Base-by-base conservation (phyloP, 2,329 filamentous ascomycete species). In the Atkinsonella hypoxylon region DNA sequence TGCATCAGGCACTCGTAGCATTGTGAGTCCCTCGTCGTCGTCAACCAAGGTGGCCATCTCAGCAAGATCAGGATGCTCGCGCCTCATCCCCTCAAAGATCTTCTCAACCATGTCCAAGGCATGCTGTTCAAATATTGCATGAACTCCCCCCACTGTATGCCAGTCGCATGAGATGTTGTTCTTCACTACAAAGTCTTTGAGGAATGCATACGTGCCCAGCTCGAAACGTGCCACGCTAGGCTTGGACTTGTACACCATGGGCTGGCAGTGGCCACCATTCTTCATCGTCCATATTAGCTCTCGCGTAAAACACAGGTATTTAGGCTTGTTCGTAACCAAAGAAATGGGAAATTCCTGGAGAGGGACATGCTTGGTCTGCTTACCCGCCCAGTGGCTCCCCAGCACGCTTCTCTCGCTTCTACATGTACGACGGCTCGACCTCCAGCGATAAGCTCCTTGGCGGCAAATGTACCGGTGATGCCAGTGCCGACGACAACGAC, bases 321-420 rank as follows among this genome's bases (percentile, higher is more conserved):
- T 26, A 26, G 3, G 22, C 22, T 26, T 26, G 6, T 26, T 26
- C 3, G 22, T 26, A 26, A 26, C 22, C 26, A 26, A 26, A 26
- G 7, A 26, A 4, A 8, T 40, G n/a, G 17, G 34, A 41, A 46
- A 20, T 7, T 34, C 26, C 34, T 36, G 15, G 18, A 6, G 17
- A 26, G 31, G 11, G 3, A 31, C 51, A 44, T 48, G 31, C 45
- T 18, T 49, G n/a, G 17, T 26, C 9, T 9, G 72, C 80, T 73
- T 61, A 87, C 83, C 61, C 86, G 70, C n/a, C 87, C 86, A 1
- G 86, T 91, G n/a, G 87, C 87, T 17, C 87, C 87, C 78, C 79
- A 89, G 61, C 86, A 90, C 4, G 82, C 85, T 69, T 90, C 86
- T 58, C 87, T 74, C 13, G 87, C 87, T 67, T 91, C 87, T 5